Conservation (phyloP, 2,329 filamentous ascomycete species). For the Talaromyces pinophilus region DNA sequence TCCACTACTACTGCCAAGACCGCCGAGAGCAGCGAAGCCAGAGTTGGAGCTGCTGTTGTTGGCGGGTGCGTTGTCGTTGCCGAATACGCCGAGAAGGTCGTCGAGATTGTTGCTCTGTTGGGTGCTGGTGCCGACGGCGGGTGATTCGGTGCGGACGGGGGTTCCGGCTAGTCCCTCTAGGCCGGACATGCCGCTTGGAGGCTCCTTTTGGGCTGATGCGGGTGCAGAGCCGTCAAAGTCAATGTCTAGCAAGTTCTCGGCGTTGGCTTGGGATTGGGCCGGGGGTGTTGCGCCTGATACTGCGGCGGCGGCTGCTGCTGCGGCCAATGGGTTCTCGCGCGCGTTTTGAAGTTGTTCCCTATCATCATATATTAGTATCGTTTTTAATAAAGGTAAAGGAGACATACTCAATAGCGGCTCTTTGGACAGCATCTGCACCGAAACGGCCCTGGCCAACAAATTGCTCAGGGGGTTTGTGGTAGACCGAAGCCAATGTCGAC, state of each 20-base stretch:
- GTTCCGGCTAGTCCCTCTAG: conserved; percentile 58
- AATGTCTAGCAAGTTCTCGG: conserved; percentile 94
- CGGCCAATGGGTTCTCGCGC: conserved; percentile 90
- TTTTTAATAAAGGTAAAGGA: background rate
- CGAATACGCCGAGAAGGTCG: conserved; percentile 75
- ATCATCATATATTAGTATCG: conserved; percentile 14
- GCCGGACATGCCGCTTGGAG: conserved; percentile 65
- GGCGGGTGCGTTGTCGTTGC: conserved; percentile 44
- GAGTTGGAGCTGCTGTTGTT: conserved; percentile 26
- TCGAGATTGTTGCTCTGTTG: conserved; percentile 65
- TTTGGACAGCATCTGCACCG: conserved; percentile 90
- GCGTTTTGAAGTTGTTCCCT: conserved; percentile 87
- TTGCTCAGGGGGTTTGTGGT: conserved; percentile 97
- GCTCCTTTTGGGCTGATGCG: conserved; percentile 74
- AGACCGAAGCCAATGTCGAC: conserved; percentile 93
- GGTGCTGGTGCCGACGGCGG: conserved; percentile 30
- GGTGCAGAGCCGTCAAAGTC: conserved; percentile 93
- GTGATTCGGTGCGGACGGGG: conserved; percentile 53
- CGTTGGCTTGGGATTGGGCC: conserved; percentile 66
- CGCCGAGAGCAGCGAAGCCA: conserved; percentile 32
- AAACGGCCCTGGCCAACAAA: conserved; percentile 95
- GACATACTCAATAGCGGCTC: conserved; percentile 79
- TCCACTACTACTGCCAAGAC: conserved; percentile 29
- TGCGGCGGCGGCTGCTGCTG: conserved; percentile 69
- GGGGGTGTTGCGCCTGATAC: conserved; percentile 57